Evolutionary conservation across 768 basidiomycete species (phyloP), one percentile per base, ranked within the genome.

Genomic region (Phylloporus arenicola): DNA sequence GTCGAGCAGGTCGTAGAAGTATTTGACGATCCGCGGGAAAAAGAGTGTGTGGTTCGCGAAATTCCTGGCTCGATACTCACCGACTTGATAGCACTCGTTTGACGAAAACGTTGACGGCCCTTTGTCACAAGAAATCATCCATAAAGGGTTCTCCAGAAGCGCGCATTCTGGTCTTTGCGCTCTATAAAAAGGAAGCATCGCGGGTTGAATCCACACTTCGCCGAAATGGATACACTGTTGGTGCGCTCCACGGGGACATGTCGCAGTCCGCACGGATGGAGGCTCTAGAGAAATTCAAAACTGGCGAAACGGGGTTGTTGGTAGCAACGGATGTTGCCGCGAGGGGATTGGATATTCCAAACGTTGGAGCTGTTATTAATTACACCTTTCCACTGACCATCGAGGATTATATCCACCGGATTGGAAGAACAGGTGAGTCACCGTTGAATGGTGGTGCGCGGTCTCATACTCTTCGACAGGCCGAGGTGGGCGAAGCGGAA

Each of bases 251-350:
- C 58, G 94, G 94, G 1, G 94, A 98, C 69, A 77, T 97, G 81
- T 77, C 84, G 11, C 95, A 98, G 67, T 72, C 72, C 17, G 84
- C 86, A 43, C 80, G 96, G 5, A 82, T 92, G 72, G 85, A 87
- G 40, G 85, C 92, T 11, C 73, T 98, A 19, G 86, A 92, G 34
- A 81, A 79, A 47, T 99, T 99, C 74, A 84, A 92, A 67, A 80
- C 75, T 29, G 95, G 94, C 3, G 77, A 74, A 47, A 86, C 83
- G 7, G 81, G 84, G 37, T 64, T 98, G 24, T 75, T 98, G 55
- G 95, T 99, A 45, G 96, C 96, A 9, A 99, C 92, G 20, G 96
- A 99, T 65, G 96, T 99, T 9, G 96, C 96, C 6, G 93, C 96
- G 41, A 82, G 96, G 47, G 96, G 96, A 9, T 73, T 99, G 56